These are phyloP conservation scores for Elsinoe ampelina DNA, from an alignment of 2,329 filamentous ascomycete genomes.

Conservation along the genomic window DNA sequence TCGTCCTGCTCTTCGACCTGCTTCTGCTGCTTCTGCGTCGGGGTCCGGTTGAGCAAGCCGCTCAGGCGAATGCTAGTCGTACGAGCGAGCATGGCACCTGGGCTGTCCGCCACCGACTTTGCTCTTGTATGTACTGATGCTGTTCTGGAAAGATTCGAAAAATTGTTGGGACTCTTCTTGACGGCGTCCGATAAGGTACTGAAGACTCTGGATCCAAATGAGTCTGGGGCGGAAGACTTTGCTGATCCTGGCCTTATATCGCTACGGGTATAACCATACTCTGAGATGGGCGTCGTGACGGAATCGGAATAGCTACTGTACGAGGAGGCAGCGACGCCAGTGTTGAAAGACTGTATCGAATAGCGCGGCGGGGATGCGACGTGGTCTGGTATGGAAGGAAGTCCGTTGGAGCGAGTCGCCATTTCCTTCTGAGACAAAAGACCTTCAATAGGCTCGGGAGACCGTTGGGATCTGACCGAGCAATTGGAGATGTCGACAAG, in stretches of 20 bases:
- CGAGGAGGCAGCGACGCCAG: neutral
- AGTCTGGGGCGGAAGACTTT: conserved; percentile 4
- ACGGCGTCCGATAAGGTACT: conserved; percentile 16
- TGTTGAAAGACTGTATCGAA: conserved; percentile 12
- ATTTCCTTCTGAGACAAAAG: conserved; percentile 8
- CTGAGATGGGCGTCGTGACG: conserved; percentile 8
- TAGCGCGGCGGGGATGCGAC: conserved; percentile 6
- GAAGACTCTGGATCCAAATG: conserved; percentile 16
- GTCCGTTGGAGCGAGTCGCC: conserved; percentile 1
- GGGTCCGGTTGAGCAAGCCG: conserved; percentile 14
- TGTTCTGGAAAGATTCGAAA: conserved; percentile 14
- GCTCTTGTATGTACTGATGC: conserved; percentile 15
- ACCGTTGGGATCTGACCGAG: conserved; percentile 3
- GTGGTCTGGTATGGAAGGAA: conserved; percentile 12
- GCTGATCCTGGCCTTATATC: conserved; percentile 3
- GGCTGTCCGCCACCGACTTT: conserved; percentile 12
- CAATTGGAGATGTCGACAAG: conserved; percentile 1
- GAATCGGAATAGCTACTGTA: conserved; percentile 14
- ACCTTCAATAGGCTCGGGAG: neutral
- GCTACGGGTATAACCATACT: conserved; percentile 12
- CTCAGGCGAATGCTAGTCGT: conserved; percentile 13
- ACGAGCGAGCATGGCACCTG: conserved; percentile 13
- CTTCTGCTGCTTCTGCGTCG: conserved; percentile 9
- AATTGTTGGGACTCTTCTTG: conserved; percentile 13
- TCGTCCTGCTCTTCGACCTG: conserved; percentile 16